Evolutionary conservation across 1,284 basidiomycete species (phyloP).

Genomic region (Trichosporon asahii): DNA sequence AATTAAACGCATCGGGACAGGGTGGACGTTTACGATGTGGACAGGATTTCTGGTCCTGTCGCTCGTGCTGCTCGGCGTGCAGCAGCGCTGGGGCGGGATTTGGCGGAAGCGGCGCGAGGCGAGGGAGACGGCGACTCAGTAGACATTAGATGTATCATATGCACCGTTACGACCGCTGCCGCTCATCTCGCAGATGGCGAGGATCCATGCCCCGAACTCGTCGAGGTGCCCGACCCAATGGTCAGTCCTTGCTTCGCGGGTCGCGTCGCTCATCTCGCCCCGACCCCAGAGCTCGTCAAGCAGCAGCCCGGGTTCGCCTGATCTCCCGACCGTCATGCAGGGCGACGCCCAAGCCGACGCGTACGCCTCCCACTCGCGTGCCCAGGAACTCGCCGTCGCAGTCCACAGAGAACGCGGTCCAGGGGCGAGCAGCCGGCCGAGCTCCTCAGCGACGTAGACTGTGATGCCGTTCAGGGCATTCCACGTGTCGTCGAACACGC

Average conservation of each 20-base stretch:
- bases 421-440: conserved; percentile 10
- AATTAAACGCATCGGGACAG: conserved; percentile 22
- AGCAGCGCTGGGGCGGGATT: conserved; percentile 10
- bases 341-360: neutral
- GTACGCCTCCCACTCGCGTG: neutral
- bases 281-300: conserved; percentile 10
- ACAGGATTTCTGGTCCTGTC: conserved; percentile 17
- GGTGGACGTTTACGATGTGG: conserved; percentile 26
- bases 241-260: conserved; percentile 4
- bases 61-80: conserved; percentile 16
- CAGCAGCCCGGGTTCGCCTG: neutral
- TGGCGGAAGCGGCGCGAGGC: conserved; percentile 17
- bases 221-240: conserved; percentile 6
- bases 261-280: neutral
- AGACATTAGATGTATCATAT: conserved; percentile 1
- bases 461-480: conserved; percentile 10
- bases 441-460: conserved; percentile 15
- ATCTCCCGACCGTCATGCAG: neutral
- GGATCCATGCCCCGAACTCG: conserved; percentile 1
- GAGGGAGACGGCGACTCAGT: neutral
- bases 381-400: neutral
- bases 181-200: conserved; percentile 10
- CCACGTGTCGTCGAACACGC: conserved; percentile 18
- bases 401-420: conserved; percentile 13
- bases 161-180: neutral